A percentile compares a stretch with the other conserved stretches of the same genome.
Evolutionary conservation across 2,329 filamentous ascomycete genomes (phyloP).

Genomic region (Graphilbum sp.): DNA sequence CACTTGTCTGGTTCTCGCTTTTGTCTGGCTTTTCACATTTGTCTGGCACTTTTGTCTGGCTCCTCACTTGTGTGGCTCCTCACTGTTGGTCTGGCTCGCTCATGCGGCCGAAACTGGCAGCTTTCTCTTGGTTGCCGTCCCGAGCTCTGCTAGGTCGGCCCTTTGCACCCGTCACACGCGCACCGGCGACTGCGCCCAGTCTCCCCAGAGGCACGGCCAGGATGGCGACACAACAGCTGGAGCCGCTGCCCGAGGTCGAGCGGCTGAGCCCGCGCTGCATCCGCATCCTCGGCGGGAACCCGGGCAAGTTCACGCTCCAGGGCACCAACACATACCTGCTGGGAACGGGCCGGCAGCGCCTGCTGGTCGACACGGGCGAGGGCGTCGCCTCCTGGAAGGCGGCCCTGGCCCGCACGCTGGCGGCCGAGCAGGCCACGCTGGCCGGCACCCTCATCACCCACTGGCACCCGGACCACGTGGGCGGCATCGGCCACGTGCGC

Average conservation of each 20-base stretch:
- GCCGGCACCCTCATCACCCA: conserved; percentile 67
- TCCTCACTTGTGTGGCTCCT: too few species aligned
- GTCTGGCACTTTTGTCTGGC: too few species aligned
- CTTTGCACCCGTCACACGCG: too few species aligned
- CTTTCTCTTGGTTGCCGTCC: too few species aligned
- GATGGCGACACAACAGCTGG: conserved; percentile 48
- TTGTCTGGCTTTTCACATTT: too few species aligned
- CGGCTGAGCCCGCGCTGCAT: conserved; percentile 64
- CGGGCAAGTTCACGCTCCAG: conserved; percentile 60
- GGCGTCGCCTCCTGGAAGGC: conserved; percentile 59
- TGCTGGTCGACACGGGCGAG: conserved; percentile 84
- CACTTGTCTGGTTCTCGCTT: too few species aligned
- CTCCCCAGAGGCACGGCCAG: too few species aligned
- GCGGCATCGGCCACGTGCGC: conserved; percentile 55
- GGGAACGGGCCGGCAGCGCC: conserved; percentile 53
- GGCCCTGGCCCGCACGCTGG: conserved; percentile 46
- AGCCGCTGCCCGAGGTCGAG: conserved; percentile 55
- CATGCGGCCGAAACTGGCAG: too few species aligned
- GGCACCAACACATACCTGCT: conserved; percentile 93
- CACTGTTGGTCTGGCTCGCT: too few species aligned
- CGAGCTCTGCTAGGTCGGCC: too few species aligned
- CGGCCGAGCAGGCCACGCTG: conserved; percentile 51
- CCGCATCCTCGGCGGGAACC: conserved; percentile 79
- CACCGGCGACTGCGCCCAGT: too few species aligned
- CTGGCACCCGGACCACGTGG: conserved; percentile 79